A percentile compares a stretch with the other conserved stretches of the same genome.
Evolutionary conservation across 495 filamentous ascomycete species (phyloP).

Genomic region (Daldinia caldariorum): DNA sequence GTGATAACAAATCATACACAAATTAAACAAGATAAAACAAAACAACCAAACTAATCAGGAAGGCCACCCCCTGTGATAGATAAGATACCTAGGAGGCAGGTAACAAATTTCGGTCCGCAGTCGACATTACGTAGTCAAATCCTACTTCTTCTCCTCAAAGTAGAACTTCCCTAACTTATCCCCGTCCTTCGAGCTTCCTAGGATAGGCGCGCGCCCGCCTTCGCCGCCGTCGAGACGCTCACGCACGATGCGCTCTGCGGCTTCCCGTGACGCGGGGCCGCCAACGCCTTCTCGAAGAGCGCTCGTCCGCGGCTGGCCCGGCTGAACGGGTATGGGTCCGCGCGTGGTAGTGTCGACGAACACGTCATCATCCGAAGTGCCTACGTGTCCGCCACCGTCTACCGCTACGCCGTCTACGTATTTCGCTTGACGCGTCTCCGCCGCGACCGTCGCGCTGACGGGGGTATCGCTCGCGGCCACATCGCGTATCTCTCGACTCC

Average conservation of each 20-base stretch:
- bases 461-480: slow-evolving; percentile 50
- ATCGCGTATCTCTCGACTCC: slow-evolving; percentile 42
- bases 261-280: slow-evolving; percentile 50
- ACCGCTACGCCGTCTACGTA: slow-evolving; percentile 59
- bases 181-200: slow-evolving; percentile 53
- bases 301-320: slow-evolving; percentile 45
- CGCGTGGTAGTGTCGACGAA: slow-evolving; percentile 59
- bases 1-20: not conserved
- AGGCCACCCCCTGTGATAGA: not conserved
- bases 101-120: not conserved
- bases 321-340: slow-evolving; percentile 52
- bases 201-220: slow-evolving; percentile 45
- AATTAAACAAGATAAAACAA: not conserved
- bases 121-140: too few species aligned
- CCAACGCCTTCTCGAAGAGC: slow-evolving; percentile 49
- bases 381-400: slow-evolving; percentile 45
- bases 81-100: not conserved
- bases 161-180: slow-evolving; percentile 63
- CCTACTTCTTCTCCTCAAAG: slow-evolving; percentile 61
- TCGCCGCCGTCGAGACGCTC: slow-evolving; percentile 60
- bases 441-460: slow-evolving; percentile 51
- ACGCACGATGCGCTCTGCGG: slow-evolving; percentile 64
- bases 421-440: slow-evolving; percentile 55
- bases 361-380: slow-evolving; percentile 47
- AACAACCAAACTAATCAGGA: not conserved